These are phyloP conservation scores for Cnidoscolus chayamansa DNA, from an alignment of 441 rosid genomes.

Conservation along the genomic window DNA sequence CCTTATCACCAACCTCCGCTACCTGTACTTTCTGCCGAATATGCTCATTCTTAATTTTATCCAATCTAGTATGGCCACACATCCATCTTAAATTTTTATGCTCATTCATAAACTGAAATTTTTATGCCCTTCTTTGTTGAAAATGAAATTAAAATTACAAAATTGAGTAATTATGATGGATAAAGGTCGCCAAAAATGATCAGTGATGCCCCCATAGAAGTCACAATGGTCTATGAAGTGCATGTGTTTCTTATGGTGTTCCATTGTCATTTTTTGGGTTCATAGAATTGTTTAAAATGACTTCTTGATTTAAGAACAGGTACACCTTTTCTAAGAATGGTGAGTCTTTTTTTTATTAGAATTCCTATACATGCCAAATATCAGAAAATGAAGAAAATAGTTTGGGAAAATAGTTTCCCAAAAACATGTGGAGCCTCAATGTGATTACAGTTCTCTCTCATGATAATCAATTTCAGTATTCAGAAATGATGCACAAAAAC, in stretches of 20 bases:
- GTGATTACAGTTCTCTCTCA: neutral
- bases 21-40: no score
- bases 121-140: no score
- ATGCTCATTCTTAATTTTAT: no score
- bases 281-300: neutral
- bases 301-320: neutral
- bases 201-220: neutral
- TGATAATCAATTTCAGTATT: neutral
- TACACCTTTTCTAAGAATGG: no score
- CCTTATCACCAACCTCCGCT: no score
- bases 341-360: neutral
- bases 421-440: neutral
- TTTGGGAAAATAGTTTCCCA: neutral
- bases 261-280: neutral
- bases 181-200: neutral
- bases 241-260: neutral
- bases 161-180: no score
- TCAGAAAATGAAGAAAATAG: neutral
- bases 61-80: no score
- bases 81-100: no score
- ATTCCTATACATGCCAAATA: neutral
- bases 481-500: neutral
- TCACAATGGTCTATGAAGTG: neutral
- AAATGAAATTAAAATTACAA: no score
- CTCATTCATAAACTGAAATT: no score